These are phyloP conservation scores for Gaeumannomyces tritici DNA, from an alignment of 2,329 filamentous ascomycete species.

Conservation along the genomic window DNA sequence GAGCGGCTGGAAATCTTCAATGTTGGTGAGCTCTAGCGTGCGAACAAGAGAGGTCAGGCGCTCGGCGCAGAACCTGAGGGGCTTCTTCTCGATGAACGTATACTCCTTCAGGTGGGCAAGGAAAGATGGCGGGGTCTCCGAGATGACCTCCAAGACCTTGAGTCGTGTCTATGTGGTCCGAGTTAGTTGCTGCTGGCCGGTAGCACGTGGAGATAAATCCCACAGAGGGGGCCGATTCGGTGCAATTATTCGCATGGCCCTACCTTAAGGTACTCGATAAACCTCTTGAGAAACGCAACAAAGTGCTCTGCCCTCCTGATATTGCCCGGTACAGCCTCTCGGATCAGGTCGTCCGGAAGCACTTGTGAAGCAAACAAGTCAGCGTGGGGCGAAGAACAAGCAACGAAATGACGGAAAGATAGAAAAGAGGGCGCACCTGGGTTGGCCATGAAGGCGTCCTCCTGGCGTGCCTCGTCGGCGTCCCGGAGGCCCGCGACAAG, in stretches of 20 bases:
- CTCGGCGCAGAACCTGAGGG: slow-evolving; percentile 88
- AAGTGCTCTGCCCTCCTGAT: slow-evolving; percentile 95
- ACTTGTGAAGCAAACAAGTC: slow-evolving; percentile 31
- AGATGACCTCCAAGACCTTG: slow-evolving; percentile 96
- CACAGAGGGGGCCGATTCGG: neutral
- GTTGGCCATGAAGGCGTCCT: slow-evolving; percentile 96
- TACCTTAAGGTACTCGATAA: slow-evolving; percentile 90
- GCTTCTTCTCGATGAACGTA: slow-evolving; percentile 96
- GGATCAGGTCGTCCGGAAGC: slow-evolving; percentile 84
- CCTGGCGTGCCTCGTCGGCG: slow-evolving; percentile 79
- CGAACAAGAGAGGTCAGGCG: slow-evolving; percentile 87
- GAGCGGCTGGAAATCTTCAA: slow-evolving; percentile 93
- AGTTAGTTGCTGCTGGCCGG: neutral
- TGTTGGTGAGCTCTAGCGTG: slow-evolving; percentile 91
- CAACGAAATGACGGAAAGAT: neutral
- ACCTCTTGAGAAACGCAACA: slow-evolving; percentile 85
- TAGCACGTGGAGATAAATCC: neutral
- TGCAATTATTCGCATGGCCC: neutral
- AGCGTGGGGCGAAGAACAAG: neutral
- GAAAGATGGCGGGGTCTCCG: slow-evolving; percentile 92
- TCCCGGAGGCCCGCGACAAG: slow-evolving; percentile 84
- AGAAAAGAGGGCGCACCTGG: slow-evolving; percentile 38
- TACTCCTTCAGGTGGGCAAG: slow-evolving; percentile 86
- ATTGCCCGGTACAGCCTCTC: slow-evolving; percentile 93
- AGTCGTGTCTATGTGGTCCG: slow-evolving; percentile 68